phyloP scores from a whole-genome alignment of 257 asterid species.

The Solanum chilense region DNA sequence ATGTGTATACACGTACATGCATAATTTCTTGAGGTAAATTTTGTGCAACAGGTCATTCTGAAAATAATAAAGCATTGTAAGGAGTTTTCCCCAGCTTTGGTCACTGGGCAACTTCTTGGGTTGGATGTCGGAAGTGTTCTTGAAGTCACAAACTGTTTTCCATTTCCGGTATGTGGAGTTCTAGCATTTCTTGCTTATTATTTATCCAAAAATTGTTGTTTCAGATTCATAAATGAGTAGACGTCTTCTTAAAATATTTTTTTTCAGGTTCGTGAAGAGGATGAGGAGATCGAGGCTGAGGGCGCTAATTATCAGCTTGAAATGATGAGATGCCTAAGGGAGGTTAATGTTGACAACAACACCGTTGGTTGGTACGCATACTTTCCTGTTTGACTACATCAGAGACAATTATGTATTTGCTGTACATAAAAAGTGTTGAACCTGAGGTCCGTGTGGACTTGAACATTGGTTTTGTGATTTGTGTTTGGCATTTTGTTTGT shows the following conservation, averaged over 20 bases:
- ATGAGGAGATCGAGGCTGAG: constrained; percentile 92
- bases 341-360: constrained; percentile 96
- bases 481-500: not conserved
- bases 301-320: constrained; percentile 98
- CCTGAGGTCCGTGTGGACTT: not conserved
- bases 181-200: not conserved
- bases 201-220: not conserved
- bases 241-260: not conserved
- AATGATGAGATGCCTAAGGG: constrained; percentile 97
- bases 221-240: not conserved
- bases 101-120: constrained; percentile 94
- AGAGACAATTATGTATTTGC: not conserved
- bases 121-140: constrained; percentile 96
- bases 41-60: constrained; percentile 52
- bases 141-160: constrained; percentile 95
- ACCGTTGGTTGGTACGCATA: constrained; percentile 80
- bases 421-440: not conserved
- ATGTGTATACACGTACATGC: not conserved
- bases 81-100: constrained; percentile 92
- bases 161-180: constrained; percentile 62
- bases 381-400: not conserved
- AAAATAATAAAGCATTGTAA: constrained; percentile 94
- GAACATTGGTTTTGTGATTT: not conserved
- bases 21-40: not conserved
- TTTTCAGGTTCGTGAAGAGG: constrained; percentile 82